Conservation (phyloP, 257 asterid species). For the Sherardia arvensis region DNA sequence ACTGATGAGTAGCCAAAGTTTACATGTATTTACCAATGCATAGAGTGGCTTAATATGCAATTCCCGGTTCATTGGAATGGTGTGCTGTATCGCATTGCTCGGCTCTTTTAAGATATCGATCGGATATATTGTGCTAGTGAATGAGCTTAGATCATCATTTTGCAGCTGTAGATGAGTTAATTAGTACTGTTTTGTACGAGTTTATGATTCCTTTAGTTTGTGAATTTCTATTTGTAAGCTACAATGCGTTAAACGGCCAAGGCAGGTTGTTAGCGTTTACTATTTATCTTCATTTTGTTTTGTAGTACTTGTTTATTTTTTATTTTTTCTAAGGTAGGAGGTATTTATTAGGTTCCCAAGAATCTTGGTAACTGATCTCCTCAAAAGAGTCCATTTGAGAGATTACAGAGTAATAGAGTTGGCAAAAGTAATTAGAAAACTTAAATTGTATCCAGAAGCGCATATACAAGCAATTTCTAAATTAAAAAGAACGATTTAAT, state of each 20-base stretch:
- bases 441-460: too few relatives aligned
- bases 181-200: neutral
- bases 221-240: neutral
- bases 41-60: conserved; percentile 7
- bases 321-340: too few relatives aligned
- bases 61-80: neutral
- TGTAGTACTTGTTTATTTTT: too few relatives aligned
- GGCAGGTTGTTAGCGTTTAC: neutral
- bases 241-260: neutral
- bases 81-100: neutral
- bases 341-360: too few relatives aligned
- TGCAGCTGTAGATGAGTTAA: neutral
- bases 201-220: neutral
- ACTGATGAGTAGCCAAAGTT: conserved; percentile 60
- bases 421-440: too few relatives aligned
- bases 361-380: too few relatives aligned
- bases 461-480: too few relatives aligned
- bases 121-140: neutral
- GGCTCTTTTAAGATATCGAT: neutral
- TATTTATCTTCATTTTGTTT: too few relatives aligned
- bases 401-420: too few relatives aligned
- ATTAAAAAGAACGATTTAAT: too few relatives aligned
- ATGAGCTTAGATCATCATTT: neutral
- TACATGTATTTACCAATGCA: neutral
- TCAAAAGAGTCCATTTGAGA: too few relatives aligned